phyloP scores from a whole-genome alignment of 192 early-diverging fungal genomes.

The Mortierella antarctica region DNA sequence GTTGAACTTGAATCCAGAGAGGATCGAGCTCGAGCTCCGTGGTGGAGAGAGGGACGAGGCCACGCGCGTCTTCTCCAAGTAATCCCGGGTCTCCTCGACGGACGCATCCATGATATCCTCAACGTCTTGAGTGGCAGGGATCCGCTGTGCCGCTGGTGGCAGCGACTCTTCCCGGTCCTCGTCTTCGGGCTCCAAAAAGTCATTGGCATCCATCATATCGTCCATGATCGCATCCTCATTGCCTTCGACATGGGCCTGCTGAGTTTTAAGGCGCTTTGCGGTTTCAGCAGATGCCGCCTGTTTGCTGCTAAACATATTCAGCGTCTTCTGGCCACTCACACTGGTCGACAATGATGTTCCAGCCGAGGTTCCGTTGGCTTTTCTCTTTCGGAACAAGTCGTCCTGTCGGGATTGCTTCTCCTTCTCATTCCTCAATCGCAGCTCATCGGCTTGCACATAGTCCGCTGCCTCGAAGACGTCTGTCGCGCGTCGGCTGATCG shows the following conservation, averaged over 20 bases:
- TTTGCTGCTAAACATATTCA: constrained; percentile 33
- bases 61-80: constrained; percentile 36
- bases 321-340: constrained; percentile 25
- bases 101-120: constrained; percentile 14
- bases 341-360: not conserved
- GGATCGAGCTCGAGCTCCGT: constrained; percentile 19
- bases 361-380: constrained; percentile 19
- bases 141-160: constrained; percentile 8
- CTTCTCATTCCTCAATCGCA: constrained; percentile 14
- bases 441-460: constrained; percentile 35
- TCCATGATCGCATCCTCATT: constrained; percentile 6
- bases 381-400: constrained; percentile 28
- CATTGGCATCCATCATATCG: constrained; percentile 40
- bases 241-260: constrained; percentile 2
- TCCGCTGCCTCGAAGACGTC: constrained; percentile 48
- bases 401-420: constrained; percentile 28
- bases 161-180: constrained; percentile 10
- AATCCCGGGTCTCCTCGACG: constrained; percentile 35
- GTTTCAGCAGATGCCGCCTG: not conserved
- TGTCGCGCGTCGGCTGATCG: constrained; percentile 34
- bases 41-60: constrained; percentile 20
- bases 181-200: constrained; percentile 36
- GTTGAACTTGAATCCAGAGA: constrained; percentile 49
- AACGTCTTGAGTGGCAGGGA: constrained; percentile 38
- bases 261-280: constrained; percentile 39